Base-by-base conservation (phyloP, 2,329 filamentous ascomycete genomes). In the Exophiala mesophila region DNA sequence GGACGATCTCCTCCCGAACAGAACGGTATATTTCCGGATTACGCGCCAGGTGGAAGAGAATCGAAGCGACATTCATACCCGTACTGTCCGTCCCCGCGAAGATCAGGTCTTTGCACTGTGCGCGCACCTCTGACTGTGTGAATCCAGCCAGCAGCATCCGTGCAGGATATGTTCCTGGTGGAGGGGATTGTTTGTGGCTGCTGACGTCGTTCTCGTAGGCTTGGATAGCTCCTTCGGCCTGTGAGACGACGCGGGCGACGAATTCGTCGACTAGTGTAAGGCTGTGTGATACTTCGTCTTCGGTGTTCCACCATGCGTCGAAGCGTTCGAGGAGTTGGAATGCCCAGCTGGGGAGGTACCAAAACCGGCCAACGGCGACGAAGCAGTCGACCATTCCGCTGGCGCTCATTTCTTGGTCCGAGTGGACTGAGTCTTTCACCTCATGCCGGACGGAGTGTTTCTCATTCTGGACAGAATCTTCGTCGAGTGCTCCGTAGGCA, bases 1-100 rank as follows among this genome's bases (percentile, higher is more conserved):
- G 39, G 16, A 51, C 32, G 31, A 52, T 23, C 44, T 55, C 54
- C 9, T 45, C 29, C 4, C 45, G 32, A 9, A 52, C 32, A 6
- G 30, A 33, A n/a, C 26, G 12, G 36, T 50, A 69, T 63, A 62
- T 60, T 3, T 65, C 57, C 3, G 70, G 69, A 38, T 67, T 54
- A 35, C 68, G 63, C 3, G 64, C 60, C 18, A 76, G 52, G 44
- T 67, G 59, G 60, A 69, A 73, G 30, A 68, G 61, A 2, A 75
- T 65, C 1, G 67, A 72, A 4, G 68, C 66, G 15, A 74, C 56
- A 44, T 72, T 76, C 63, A 72, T 74, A 12, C 68, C 69, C 3
- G 70, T 74, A 0, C 69, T 69, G 54, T 77, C 74, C 0, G 73
- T 74, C 1, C 73, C 74, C 1, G 74, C 74, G 55, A 76, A 77